These are phyloP conservation scores for Erodium moschatum DNA, from an alignment of 441 rosid genomes.

Conservation along the genomic window DNA sequence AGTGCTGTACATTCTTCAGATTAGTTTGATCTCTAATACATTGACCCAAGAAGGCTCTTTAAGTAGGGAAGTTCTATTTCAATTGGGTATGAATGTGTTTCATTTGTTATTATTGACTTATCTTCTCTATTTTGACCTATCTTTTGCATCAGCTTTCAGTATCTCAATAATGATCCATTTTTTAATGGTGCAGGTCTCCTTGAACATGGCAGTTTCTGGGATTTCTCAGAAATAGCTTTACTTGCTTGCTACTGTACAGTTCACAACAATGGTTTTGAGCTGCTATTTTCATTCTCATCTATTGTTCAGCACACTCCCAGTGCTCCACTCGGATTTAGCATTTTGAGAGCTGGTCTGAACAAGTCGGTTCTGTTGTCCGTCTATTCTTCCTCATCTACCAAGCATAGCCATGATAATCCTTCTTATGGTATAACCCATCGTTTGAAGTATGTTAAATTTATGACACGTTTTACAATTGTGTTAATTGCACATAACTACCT, in stretches of 20 bases:
- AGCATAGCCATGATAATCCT: conserved; percentile 41
- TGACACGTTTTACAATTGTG: too few species aligned
- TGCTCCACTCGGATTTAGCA: conserved; percentile 90
- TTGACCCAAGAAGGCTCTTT: conserved; percentile 53
- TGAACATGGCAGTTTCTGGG: conserved; percentile 68
- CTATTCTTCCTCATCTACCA: conserved; percentile 56
- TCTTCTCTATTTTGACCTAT: conserved; percentile 2
- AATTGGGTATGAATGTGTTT: conserved; percentile 57
- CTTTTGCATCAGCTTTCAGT: background rate
- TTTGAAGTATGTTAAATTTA: conserved; percentile 16
- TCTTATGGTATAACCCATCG: conserved; percentile 63
- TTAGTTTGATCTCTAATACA: conserved; percentile 56
- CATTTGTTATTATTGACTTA: conserved; percentile 16
- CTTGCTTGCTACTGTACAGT: conserved; percentile 96
- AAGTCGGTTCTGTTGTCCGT: conserved; percentile 96
- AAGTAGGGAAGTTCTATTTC: conserved; percentile 58
- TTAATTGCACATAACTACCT: too few species aligned
- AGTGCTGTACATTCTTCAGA: conserved; percentile 77
- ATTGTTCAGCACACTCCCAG: conserved; percentile 83
- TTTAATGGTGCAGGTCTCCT: conserved; percentile 66
- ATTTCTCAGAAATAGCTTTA: conserved; percentile 86
- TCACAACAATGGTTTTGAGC: conserved; percentile 92
- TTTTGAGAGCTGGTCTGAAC: conserved; percentile 94
- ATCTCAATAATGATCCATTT: background rate
- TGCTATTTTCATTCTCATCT: conserved; percentile 92